Conservation (phyloP, 2,329 filamentous ascomycete genomes). For the Nigrospora sphaerica region DNA sequence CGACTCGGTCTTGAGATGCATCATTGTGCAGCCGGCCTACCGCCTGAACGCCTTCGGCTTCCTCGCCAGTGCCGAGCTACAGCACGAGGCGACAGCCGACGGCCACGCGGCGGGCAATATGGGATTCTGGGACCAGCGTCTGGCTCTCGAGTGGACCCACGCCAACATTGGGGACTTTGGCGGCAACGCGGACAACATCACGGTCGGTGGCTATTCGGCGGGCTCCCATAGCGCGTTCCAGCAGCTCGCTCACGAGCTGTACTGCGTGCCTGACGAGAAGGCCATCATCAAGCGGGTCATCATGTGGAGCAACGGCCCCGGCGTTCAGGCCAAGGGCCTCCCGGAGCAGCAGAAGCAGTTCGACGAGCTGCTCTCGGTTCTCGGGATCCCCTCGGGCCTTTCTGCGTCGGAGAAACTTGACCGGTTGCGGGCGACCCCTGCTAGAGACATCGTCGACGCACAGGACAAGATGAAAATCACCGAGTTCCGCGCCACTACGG, state of each 20-base stretch:
- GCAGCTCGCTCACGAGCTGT: constrained; percentile 48
- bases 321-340: constrained; percentile 6
- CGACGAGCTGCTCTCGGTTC: constrained; percentile 4
- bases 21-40: constrained; percentile 49
- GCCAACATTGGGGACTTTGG: constrained; percentile 34
- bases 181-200: constrained; percentile 31
- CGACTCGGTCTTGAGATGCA: constrained; percentile 39
- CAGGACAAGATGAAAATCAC: constrained; percentile 5
- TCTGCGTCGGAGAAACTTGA: constrained; percentile 1
- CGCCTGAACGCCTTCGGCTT: constrained; percentile 51
- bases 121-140: constrained; percentile 51
- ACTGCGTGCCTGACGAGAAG: constrained; percentile 32
- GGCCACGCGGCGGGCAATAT: constrained; percentile 31
- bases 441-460: constrained; percentile 1
- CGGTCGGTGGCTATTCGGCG: constrained; percentile 48
- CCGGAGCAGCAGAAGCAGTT: constrained; percentile 9
- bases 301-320: constrained; percentile 26
- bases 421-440: neutral
- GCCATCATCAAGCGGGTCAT: constrained; percentile 41
- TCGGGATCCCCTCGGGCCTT: constrained; percentile 1
- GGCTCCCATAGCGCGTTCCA: constrained; percentile 49
- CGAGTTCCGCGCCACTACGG: constrained; percentile 6
- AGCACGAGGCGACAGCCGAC: constrained; percentile 21
- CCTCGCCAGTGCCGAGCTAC: constrained; percentile 39
- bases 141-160: constrained; percentile 48